Conservation (phyloP, 1,139 yeast genomes). For the Spathaspora sp. region DNA sequence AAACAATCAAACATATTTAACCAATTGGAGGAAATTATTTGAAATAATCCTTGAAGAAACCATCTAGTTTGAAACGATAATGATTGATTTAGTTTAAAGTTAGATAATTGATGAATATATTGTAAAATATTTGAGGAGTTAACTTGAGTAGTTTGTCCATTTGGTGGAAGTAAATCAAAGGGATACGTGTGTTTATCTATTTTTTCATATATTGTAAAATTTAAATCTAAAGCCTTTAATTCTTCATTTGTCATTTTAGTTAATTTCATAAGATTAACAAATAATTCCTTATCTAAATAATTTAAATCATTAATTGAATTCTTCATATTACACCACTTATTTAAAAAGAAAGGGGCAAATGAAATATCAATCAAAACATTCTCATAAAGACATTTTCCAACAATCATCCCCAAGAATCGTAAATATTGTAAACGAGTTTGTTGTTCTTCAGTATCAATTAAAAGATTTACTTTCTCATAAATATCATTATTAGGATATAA, state of each 20-base stretch:
- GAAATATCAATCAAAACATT: slow-evolving; percentile 76
- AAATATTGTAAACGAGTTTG: slow-evolving; percentile 38
- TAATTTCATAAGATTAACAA: slow-evolving; percentile 62
- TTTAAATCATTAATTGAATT: slow-evolving; percentile 78
- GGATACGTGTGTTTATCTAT: slow-evolving; percentile 36
- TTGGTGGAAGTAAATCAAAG: slow-evolving; percentile 57
- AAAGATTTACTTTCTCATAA: slow-evolving; percentile 28
- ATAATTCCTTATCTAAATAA: slow-evolving; percentile 68
- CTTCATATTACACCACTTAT: slow-evolving; percentile 60
- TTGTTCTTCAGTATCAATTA: slow-evolving; percentile 29
- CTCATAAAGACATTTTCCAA: slow-evolving; percentile 91
- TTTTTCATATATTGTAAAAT: slow-evolving; percentile 59
- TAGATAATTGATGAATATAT: slow-evolving; percentile 76
- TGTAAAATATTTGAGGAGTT: slow-evolving; percentile 62
- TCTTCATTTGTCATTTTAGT: slow-evolving; percentile 57
- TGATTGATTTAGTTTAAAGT: slow-evolving; percentile 71
- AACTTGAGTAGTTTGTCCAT: slow-evolving; percentile 59
- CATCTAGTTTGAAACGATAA: slow-evolving; percentile 57
- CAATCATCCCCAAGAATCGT: slow-evolving; percentile 71
- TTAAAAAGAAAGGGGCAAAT: slow-evolving; percentile 85
- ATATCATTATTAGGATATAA: slow-evolving; percentile 74
- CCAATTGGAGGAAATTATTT: slow-evolving; percentile 73
- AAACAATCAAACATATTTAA: slow-evolving; percentile 77
- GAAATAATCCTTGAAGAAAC: slow-evolving; percentile 71
- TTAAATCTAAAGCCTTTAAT: slow-evolving; percentile 57